Conservation (phyloP, 2,329 filamentous ascomycete genomes). For the Penicillium sp. region DNA sequence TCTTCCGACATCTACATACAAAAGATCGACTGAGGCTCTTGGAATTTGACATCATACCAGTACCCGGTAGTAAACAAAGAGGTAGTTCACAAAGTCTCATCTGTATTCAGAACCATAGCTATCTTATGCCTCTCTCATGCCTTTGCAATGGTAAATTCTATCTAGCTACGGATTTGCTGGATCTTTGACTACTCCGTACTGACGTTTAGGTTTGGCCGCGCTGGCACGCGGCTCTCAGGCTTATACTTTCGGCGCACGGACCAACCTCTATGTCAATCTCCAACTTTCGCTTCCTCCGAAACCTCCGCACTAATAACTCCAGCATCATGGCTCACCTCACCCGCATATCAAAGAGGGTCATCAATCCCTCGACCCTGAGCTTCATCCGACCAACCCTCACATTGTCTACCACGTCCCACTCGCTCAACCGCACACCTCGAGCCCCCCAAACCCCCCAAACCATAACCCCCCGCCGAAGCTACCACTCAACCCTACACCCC, state of each 20-base stretch:
- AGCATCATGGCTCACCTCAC: constrained; percentile 17
- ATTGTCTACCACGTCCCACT: neutral
- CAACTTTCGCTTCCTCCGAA: neutral
- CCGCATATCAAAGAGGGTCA: constrained; percentile 7
- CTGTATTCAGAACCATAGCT: no score
- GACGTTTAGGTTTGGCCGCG: no score
- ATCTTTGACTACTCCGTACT: no score
- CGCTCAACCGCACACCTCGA: neutral
- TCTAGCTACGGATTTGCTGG: no score
- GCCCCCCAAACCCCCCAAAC: constrained; percentile 2
- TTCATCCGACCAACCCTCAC: neutral
- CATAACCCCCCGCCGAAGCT: constrained; percentile 43
- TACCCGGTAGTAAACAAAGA: no score
- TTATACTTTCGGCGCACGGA: constrained; percentile 4
- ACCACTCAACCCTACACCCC: constrained; percentile 75
- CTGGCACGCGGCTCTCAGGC: no score
- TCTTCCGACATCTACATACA: no score
- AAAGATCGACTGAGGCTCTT: no score
- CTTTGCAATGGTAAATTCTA: no score
- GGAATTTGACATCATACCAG: no score
- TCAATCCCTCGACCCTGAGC: neutral
- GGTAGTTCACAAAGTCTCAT: no score
- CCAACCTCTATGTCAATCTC: constrained; percentile 6
- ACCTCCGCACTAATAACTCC: neutral
- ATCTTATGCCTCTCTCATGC: no score